phyloP scores from a whole-genome alignment of 164 flowering plant genomes.

The Pachysandra terminalis region DNA sequence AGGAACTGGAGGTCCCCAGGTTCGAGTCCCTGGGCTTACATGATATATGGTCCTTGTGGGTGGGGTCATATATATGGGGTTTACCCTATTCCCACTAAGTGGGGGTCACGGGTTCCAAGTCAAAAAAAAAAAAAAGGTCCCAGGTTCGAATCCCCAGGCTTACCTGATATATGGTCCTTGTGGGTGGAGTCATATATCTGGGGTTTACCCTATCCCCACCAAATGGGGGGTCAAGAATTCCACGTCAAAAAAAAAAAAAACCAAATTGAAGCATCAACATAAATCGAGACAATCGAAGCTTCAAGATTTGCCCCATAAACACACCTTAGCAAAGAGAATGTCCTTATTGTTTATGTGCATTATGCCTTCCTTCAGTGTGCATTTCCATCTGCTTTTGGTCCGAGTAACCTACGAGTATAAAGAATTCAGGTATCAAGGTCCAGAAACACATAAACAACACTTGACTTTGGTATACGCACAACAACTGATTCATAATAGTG shows the following conservation, averaged over 20 bases:
- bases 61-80: too few species aligned
- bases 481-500: not conserved
- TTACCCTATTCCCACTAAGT: too few species aligned
- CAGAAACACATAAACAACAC: not conserved
- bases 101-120: too few species aligned
- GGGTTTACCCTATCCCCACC: too few species aligned
- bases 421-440: not conserved
- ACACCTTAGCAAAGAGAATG: conserved; percentile 88
- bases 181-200: too few species aligned
- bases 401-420: conserved; percentile 65
- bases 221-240: not conserved
- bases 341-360: conserved; percentile 90
- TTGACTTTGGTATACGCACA: too few species aligned
- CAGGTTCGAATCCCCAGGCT: too few species aligned
- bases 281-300: not conserved
- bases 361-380: conserved; percentile 91
- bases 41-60: too few species aligned
- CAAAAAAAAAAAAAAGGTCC: not conserved
- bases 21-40: too few species aligned
- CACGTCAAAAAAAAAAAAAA: not conserved
- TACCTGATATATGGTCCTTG: too few species aligned
- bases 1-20: too few species aligned
- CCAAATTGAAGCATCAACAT: not conserved
- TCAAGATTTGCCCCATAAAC: not conserved
- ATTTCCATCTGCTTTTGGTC: conserved; percentile 97